Conservation (phyloP, 2,329 filamentous ascomycete genomes). For the Thyridium curvatum region DNA sequence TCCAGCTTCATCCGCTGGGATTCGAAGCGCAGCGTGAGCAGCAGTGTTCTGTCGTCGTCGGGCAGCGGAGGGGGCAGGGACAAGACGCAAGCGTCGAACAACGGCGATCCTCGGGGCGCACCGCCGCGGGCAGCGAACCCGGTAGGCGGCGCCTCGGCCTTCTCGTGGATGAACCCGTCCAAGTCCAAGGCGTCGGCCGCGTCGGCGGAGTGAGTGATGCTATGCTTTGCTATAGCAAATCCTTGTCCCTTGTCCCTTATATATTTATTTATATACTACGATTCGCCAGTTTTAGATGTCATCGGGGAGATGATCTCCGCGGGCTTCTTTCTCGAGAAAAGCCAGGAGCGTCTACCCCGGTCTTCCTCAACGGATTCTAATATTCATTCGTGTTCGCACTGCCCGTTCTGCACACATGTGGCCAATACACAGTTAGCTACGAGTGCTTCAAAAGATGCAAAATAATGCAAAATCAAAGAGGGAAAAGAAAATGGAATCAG, state of each 20-base stretch:
- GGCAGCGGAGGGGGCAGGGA: constrained; percentile 21
- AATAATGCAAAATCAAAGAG: too few species aligned
- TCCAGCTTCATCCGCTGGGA: constrained; percentile 38
- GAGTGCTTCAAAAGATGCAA: too few species aligned
- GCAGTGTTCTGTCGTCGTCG: constrained; percentile 17
- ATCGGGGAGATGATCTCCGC: too few species aligned
- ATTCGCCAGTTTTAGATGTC: too few species aligned
- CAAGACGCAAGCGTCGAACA: constrained; percentile 17
- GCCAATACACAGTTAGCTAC: too few species aligned
- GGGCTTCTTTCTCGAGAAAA: too few species aligned
- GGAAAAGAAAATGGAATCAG: too few species aligned
- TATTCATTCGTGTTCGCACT: too few species aligned
- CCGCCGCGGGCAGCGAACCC: constrained; percentile 65
- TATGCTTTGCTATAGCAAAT: too few species aligned
- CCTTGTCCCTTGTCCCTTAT: too few species aligned
- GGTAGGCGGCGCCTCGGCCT: constrained; percentile 85
- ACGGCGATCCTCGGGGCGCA: constrained; percentile 27
- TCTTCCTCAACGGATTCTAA: not conserved
- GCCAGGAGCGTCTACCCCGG: not conserved
- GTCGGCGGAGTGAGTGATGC: constrained; percentile 20
- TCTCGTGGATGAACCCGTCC: constrained; percentile 76
- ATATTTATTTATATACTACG: too few species aligned
- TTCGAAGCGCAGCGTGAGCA: constrained; percentile 39
- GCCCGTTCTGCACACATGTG: too few species aligned
- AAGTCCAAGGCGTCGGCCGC: constrained; percentile 36